Percentiles rank a stretch among this genome's conserved stretches.
These are phyloP conservation scores for Candida railenensis DNA, from an alignment of 805 yeast species.

Conservation along the genomic window DNA sequence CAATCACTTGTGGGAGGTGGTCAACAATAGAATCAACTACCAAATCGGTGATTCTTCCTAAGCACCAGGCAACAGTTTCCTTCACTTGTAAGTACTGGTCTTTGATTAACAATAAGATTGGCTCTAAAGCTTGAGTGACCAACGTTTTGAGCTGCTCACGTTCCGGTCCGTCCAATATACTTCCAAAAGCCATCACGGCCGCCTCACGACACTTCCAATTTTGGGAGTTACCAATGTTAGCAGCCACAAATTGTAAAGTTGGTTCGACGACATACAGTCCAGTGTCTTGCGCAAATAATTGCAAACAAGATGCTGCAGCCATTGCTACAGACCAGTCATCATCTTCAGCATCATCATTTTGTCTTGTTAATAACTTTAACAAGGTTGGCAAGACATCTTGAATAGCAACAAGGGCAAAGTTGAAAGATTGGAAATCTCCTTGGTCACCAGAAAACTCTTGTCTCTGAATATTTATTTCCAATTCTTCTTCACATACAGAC, in stretches of 20 bases:
- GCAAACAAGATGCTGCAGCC: slow-evolving; percentile 98
- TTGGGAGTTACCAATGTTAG: slow-evolving; percentile 49
- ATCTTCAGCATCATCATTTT: slow-evolving; percentile 90
- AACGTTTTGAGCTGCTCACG: slow-evolving; percentile 62
- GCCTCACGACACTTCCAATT: slow-evolving; percentile 92
- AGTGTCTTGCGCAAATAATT: slow-evolving; percentile 87
- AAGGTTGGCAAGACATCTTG: slow-evolving; percentile 86
- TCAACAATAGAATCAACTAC: slow-evolving; percentile 73
- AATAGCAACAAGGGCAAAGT: slow-evolving; percentile 84
- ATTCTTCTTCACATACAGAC: slow-evolving; percentile 98
- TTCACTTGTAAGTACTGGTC: slow-evolving; percentile 83
- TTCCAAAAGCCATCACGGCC: slow-evolving; percentile 98
- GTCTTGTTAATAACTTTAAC: slow-evolving; percentile 75
- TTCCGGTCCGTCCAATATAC: slow-evolving; percentile 93
- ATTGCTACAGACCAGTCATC: slow-evolving; percentile 97
- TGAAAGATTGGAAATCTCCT: slow-evolving; percentile 54
- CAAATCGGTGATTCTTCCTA: slow-evolving; percentile 91
- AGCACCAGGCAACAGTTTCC: slow-evolving; percentile 98
- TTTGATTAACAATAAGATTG: slow-evolving; percentile 69
- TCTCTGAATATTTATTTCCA: slow-evolving; percentile 70
- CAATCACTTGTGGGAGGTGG: slow-evolving; percentile 69
- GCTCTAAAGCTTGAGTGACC: slow-evolving; percentile 78
- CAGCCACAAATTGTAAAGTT: slow-evolving; percentile 78
- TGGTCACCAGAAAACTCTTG: slow-evolving; percentile 51
- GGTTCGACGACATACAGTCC: slow-evolving; percentile 85